Evolutionary conservation across 2,329 filamentous ascomycete species (phyloP).

Genomic region (Colletotrichum spaethianum): DNA sequence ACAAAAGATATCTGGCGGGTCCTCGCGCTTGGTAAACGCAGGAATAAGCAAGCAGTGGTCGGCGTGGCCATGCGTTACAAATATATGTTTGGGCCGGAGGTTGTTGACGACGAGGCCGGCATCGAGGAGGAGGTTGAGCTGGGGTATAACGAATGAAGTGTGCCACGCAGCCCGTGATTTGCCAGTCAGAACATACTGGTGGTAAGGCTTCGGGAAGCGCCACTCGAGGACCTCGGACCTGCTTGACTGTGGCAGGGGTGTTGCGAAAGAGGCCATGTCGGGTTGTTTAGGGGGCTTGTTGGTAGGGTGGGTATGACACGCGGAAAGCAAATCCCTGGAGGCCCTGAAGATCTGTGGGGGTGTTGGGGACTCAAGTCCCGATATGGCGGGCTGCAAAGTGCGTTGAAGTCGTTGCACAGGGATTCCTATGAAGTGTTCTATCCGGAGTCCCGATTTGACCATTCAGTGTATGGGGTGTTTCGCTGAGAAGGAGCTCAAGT

Average conservation of each 20-base stretch:
- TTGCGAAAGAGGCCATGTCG: conserved; percentile 53
- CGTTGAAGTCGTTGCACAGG: neutral
- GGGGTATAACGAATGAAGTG: conserved; percentile 65
- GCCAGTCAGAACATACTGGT: conserved; percentile 60
- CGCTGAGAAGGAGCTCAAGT: neutral
- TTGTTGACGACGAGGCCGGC: conserved; percentile 63
- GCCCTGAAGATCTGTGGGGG: neutral
- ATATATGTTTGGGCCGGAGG: conserved; percentile 62
- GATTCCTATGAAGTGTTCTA: neutral
- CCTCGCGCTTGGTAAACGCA: conserved; percentile 59
- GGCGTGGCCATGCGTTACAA: conserved; percentile 64
- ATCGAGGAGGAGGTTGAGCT: conserved; percentile 65
- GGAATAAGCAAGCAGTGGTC: conserved; percentile 61
- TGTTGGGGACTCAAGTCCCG: neutral
- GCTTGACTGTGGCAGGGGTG: conserved; percentile 58
- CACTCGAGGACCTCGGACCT: conserved; percentile 62
- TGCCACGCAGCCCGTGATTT: conserved; percentile 66
- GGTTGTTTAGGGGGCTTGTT: neutral
- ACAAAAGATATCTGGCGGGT: conserved; percentile 62
- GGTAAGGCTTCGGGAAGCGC: conserved; percentile 59
- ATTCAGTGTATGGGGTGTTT: no score
- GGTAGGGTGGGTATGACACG: no score
- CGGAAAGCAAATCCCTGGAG: neutral
- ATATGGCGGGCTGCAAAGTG: neutral
- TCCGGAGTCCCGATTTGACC: neutral